Evolutionary conservation across 495 filamentous ascomycete species (phyloP), one percentile per base, ranked within the genome.

Genomic region (Evernia prunastri): DNA sequence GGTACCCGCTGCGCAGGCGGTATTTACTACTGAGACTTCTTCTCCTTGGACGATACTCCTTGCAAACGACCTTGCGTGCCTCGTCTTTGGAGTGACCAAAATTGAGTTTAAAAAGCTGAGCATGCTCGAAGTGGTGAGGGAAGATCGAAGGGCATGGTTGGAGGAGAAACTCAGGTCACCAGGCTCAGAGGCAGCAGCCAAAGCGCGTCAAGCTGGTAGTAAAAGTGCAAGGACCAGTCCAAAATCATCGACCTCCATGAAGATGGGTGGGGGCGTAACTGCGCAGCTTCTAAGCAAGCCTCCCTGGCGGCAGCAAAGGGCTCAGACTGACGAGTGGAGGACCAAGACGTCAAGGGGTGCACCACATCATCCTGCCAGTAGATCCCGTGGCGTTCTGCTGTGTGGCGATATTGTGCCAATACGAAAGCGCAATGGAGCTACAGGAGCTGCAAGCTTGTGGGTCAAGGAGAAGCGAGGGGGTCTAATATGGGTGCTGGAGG

Each of bases 401-500:
- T 98, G 94, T 72, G 94, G 94, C 45, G 94, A 98, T 73, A 95
- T 98, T 23, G 93, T 98, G 5, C 93, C 94, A 1, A 97, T 98
- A 65, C 85, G 89, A 75, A 98, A 97, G 73, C 86, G 92, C 60
- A 95, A 98, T 72, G 95, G 95, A 11, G 82, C 87, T 23, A 91
- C 86, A 1, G 94, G 95, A 2, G 89, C 92, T 42, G 94, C 94
- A 42, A 97, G 91, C 72, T 78, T 98, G 37, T 98, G 94, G 94
- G 94, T 97, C 0, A 97, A 97, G 78, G 94, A 98, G 74, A 98
- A 98, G 72, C 83, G 84, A 51, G 89, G 91, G 54, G 91, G 92
- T 10, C 73, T 98, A 57, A 97, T 98, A 60, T 98, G 94, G 94
- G 94, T 98, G 20, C 72, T 98, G 7, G 94, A 98, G 75, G 94